Conservation (phyloP, 352 stramenopile genomes). For the Pythium oligandrum region DNA sequence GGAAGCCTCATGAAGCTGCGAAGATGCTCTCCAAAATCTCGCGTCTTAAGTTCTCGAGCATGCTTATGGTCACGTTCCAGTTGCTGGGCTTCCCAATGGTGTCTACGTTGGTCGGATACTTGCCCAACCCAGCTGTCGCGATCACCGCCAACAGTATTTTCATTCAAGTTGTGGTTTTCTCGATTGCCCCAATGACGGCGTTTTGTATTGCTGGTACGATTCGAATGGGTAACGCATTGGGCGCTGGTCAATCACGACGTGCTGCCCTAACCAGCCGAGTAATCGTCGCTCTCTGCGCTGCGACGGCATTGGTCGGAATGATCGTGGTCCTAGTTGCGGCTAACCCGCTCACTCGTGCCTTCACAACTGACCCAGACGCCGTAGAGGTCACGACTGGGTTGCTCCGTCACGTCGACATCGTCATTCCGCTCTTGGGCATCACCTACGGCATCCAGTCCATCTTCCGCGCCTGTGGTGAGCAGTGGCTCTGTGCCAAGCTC, state of each 20-base stretch:
- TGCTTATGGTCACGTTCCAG: constrained; percentile 40
- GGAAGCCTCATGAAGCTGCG: constrained; percentile 24
- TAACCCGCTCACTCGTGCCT: constrained; percentile 13
- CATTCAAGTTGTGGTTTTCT: constrained; percentile 22
- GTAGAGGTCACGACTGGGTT: constrained; percentile 23
- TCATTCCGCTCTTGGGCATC: constrained; percentile 35
- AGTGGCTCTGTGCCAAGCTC: constrained; percentile 41
- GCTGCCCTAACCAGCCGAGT: constrained; percentile 17
- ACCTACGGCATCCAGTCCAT: constrained; percentile 34
- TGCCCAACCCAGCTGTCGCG: constrained; percentile 19
- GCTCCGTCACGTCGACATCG: constrained; percentile 23
- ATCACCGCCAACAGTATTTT: constrained; percentile 35
- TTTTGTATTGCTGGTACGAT: constrained; percentile 26
- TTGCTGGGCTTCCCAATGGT: constrained; percentile 26
- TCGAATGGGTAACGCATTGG: constrained; percentile 29
- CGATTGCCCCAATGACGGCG: constrained; percentile 24
- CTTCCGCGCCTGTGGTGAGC: constrained; percentile 44
- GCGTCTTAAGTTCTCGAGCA: constrained; percentile 25
- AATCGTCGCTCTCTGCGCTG: constrained; percentile 12
- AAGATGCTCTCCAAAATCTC: constrained; percentile 27
- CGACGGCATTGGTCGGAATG: constrained; percentile 13
- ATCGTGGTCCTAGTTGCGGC: constrained; percentile 17
- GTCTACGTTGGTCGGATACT: constrained; percentile 17
- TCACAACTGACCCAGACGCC: constrained; percentile 30
- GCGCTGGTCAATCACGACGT: constrained; percentile 18